phyloP scores from a whole-genome alignment of 371 early-diverging fungal genomes.

The Fennellomyces sp. region DNA sequence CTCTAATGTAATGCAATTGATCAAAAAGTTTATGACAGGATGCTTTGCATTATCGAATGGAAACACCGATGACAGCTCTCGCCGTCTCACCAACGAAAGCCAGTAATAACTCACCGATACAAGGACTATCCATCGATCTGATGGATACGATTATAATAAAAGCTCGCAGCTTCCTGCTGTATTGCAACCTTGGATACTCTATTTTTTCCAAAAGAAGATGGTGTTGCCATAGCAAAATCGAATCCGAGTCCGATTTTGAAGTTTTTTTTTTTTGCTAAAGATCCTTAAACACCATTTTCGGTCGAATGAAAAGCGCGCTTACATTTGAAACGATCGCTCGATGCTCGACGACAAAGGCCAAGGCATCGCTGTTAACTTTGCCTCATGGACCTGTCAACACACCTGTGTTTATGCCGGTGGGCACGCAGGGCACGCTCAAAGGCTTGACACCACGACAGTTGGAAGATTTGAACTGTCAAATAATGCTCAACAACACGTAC shows the following conservation, averaged over 20 bases:
- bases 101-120: too few species aligned
- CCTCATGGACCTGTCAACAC: constrained; percentile 86
- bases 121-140: too few species aligned
- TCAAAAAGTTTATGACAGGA: too few species aligned
- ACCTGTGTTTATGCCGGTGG: constrained; percentile 98
- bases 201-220: too few species aligned
- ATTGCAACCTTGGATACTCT: too few species aligned
- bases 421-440: constrained; percentile 96
- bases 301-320: constrained; percentile 60
- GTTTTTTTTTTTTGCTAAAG: not conserved
- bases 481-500: constrained; percentile 94
- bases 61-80: too few species aligned
- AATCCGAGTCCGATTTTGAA: not conserved
- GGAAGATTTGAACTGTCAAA: constrained; percentile 84
- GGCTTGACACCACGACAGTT: constrained; percentile 83
- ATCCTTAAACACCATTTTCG: not conserved
- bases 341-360: constrained; percentile 92
- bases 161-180: too few species aligned
- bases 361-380: constrained; percentile 79
- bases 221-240: too few species aligned
- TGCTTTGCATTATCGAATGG: too few species aligned
- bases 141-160: too few species aligned
- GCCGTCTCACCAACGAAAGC: too few species aligned
- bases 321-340: constrained; percentile 71
- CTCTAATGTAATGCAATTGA: too few species aligned